Base-by-base conservation (phyloP, 257 asterid genomes). In the Paulownia fortunei region DNA sequence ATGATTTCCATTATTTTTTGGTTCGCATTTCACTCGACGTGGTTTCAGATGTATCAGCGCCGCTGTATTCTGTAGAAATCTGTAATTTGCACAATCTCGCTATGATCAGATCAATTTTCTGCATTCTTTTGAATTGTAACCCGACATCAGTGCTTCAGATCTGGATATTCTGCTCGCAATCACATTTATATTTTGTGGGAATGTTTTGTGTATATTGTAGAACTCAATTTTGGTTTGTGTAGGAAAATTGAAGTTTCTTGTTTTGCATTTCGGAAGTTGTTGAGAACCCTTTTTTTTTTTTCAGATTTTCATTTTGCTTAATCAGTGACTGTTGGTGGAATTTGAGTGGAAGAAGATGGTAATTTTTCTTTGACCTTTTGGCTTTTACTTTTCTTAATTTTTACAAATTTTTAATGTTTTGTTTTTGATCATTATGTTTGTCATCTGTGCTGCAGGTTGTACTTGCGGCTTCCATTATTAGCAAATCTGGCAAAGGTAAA, bases 401-500 rank as follows among this genome's bases (percentile, higher is more conserved):
- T 73, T 12, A 7, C 52, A 58, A 24, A 21, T 42, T 12, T 39
- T 66, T 52, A 16, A 9, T 74, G 1, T 60, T 62, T 21, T 8
- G 37, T 76, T 19, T 54, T 18, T 59, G 24, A 39, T 18, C 13
- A n/a, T 18, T 59, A 12, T 18, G 26, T 72, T 60, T 1, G 30
- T 9, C 47, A 51, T 69, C 11, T 59, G 46, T 64, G 46, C 56
- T 77, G 79, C 88, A 91, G 96, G 96, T 89, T 83, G 96, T 91
- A 67, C 89, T 91, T 10, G 96, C 96, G 16, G 96, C 94, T 42
- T 87, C 92, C 12, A 86, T 91, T 51, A 87, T 88, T 7, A 86
- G 84, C 72, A 91, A 91, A 86, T 83, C 92, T 67, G 97, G 94
- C 74, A 91, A 91, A 88, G 91, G 97, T 89, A 77, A n/a, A 18